A percentile compares a stretch with the other conserved stretches of the same genome.
Conservation (phyloP, 2,329 filamentous ascomycete species). For the Colletotrichum aenigma region DNA sequence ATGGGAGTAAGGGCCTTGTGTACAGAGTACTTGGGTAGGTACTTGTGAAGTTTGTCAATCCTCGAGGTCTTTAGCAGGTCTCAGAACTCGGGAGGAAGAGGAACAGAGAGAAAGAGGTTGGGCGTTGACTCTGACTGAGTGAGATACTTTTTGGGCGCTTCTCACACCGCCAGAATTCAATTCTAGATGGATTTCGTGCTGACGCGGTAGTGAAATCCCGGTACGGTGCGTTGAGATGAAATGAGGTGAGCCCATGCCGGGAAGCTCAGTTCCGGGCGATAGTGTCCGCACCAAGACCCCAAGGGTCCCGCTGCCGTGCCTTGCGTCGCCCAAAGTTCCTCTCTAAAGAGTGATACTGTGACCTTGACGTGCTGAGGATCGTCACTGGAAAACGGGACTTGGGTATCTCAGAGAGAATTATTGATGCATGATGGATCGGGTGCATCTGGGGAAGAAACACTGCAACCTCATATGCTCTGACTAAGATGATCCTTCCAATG, state of each 20-base stretch:
- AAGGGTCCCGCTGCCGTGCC: neutral
- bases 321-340: neutral
- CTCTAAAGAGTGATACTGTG: neutral
- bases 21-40: neutral
- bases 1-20: neutral
- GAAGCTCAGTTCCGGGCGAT: conserved; percentile 14
- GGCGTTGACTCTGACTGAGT: neutral
- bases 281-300: neutral
- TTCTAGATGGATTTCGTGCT: neutral
- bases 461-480: neutral
- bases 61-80: neutral
- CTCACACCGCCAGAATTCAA: neutral
- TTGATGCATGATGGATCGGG: neutral
- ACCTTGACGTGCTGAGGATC: neutral
- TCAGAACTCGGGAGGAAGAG: neutral
- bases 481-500: neutral
- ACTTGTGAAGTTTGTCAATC: neutral
- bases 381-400: neutral
- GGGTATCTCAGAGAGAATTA: neutral
- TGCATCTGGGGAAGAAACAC: neutral
- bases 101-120: neutral
- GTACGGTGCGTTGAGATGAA: neutral
- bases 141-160: neutral
- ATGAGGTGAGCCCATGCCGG: conserved; percentile 17
- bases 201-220: neutral